phyloP scores from a whole-genome alignment of 805 yeast species.

The Ogataea paradorogensis region DNA sequence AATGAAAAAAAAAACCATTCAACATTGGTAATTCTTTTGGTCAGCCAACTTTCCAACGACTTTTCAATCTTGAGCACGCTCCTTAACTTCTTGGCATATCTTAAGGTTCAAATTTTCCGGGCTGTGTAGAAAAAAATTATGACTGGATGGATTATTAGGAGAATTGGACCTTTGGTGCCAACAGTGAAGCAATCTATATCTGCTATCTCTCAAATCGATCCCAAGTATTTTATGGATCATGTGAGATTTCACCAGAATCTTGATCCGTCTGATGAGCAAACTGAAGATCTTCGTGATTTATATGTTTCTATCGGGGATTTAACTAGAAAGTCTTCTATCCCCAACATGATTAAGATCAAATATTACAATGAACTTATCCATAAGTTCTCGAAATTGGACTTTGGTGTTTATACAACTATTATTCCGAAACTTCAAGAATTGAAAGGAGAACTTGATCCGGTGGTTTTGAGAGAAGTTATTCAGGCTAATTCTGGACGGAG shows the following conservation, averaged over 20 bases:
- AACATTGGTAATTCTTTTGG: too few relatives aligned
- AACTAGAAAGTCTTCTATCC: conserved; percentile 7
- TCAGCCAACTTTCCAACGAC: too few relatives aligned
- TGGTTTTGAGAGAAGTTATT: conserved; percentile 27
- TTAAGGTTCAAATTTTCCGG: neutral
- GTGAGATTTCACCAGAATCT: conserved; percentile 1
- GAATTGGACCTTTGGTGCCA: conserved; percentile 3
- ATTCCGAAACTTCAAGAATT: conserved; percentile 4
- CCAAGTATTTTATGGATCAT: conserved; percentile 2
- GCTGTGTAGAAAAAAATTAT: conserved; percentile 7
- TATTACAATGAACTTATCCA: conserved; percentile 26
- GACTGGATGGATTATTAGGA: neutral
- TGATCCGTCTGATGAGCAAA: neutral
- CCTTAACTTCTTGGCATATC: neutral
- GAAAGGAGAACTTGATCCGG: conserved; percentile 8
- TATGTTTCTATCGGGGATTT: conserved; percentile 4
- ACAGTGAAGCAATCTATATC: conserved; percentile 4
- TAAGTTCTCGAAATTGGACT: conserved; percentile 27
- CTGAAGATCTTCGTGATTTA: conserved; percentile 1
- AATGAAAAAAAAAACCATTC: too few relatives aligned
- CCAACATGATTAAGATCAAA: conserved; percentile 11
- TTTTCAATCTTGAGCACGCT: too few relatives aligned
- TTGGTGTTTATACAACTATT: conserved; percentile 24
- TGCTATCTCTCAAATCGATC: neutral
- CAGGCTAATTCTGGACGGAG: conserved; percentile 38